These are phyloP conservation scores for Trichoderma aggressivum DNA, from an alignment of 2,329 filamentous ascomycete species.

Conservation along the genomic window DNA sequence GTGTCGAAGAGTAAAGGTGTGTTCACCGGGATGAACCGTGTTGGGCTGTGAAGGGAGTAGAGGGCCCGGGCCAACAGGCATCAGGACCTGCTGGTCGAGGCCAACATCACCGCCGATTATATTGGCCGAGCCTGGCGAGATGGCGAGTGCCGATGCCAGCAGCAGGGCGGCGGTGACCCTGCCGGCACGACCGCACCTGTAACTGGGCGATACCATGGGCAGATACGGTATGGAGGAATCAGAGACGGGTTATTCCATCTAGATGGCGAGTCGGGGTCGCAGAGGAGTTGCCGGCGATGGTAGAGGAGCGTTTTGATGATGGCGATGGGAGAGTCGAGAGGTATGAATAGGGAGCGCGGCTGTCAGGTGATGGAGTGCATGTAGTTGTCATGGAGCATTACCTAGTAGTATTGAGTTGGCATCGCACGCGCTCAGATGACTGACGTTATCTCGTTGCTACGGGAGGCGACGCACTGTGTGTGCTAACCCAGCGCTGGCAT, in stretches of 20 bases:
- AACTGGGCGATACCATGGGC: constrained; percentile 20
- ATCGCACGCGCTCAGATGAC: constrained; percentile 15
- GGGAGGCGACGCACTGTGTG: constrained; percentile 9
- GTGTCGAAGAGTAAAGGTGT: constrained; percentile 72
- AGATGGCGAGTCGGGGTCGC: background rate
- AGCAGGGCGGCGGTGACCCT: constrained; percentile 62
- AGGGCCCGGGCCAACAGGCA: constrained; percentile 39
- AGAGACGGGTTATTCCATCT: constrained; percentile 17
- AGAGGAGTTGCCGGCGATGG: background rate
- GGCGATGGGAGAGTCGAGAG: background rate
- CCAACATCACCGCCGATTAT: constrained; percentile 33
- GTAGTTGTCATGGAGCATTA: constrained; percentile 13
- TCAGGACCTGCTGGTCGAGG: constrained; percentile 40
- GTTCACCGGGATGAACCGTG: constrained; percentile 48
- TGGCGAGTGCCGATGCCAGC: constrained; percentile 61
- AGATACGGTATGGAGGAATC: background rate
- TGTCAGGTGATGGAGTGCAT: constrained; percentile 18
- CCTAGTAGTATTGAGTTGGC: constrained; percentile 10
- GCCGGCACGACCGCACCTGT: constrained; percentile 53
- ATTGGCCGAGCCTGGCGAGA: constrained; percentile 45
- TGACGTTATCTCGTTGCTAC: constrained; percentile 16
- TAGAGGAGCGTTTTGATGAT: background rate
- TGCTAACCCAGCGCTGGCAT: background rate
- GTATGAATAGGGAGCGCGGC: background rate
- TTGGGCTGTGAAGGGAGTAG: constrained; percentile 42